phyloP scores from a whole-genome alignment of 2,329 filamentous ascomycete genomes.

The Penicillium sp. region DNA sequence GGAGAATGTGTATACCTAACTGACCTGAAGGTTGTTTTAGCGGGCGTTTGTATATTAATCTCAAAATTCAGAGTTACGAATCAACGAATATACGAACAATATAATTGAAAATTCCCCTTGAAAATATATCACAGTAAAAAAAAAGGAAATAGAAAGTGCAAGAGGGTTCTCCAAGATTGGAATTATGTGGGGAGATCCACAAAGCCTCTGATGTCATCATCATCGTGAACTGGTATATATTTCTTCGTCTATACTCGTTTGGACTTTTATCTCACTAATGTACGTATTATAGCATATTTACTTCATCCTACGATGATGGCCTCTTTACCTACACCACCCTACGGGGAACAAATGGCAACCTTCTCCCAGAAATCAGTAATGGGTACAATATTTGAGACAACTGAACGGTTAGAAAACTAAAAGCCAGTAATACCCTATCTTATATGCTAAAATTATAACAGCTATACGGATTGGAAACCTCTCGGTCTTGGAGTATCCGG shows the following conservation, averaged over 20 bases:
- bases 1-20: constrained; percentile 1
- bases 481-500: constrained; percentile 99
- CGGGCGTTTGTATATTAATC: constrained; percentile 1
- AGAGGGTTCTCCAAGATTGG: background rate
- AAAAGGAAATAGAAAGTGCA: background rate
- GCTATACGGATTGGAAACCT: constrained; percentile 94
- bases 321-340: background rate
- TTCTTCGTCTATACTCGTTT: background rate
- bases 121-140: no score
- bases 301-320: background rate
- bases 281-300: constrained; percentile 1
- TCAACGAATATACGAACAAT: background rate
- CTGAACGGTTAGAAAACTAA: constrained; percentile 68
- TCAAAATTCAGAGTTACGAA: background rate
- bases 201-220: constrained; percentile 9
- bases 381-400: constrained; percentile 98
- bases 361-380: constrained; percentile 99
- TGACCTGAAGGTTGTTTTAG: background rate
- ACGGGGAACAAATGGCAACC: constrained; percentile 71
- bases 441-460: constrained; percentile 39
- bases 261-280: background rate
- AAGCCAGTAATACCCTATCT: background rate
- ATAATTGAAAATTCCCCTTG: no score
- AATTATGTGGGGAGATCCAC: background rate
- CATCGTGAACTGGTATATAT: background rate